Conservation (phyloP, 495 filamentous ascomycete genomes). For the Podospora pseudoanserina region DNA sequence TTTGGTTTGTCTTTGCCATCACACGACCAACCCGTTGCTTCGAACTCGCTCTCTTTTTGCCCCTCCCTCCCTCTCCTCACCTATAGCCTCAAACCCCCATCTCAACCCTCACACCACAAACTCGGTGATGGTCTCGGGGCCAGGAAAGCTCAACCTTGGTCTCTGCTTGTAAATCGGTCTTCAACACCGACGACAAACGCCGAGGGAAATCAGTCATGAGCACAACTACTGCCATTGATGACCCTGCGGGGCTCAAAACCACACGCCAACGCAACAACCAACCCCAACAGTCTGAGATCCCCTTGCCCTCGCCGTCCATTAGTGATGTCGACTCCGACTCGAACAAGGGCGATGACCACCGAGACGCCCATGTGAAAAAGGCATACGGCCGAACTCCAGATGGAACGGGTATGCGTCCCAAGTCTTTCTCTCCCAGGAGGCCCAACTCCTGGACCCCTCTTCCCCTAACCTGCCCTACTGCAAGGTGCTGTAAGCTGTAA, state of each 20-base stretch:
- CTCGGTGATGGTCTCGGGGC: constrained; percentile 13
- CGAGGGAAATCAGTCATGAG: constrained; percentile 21
- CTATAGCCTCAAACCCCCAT: no score
- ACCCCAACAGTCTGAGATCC: constrained; percentile 5
- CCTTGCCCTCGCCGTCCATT: not conserved
- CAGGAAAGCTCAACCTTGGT: constrained; percentile 24
- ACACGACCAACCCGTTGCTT: constrained; percentile 7
- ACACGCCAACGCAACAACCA: constrained; percentile 24
- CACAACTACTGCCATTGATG: constrained; percentile 20
- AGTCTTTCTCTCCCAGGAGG: not conserved
- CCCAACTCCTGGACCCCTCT: not conserved
- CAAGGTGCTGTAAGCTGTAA: not conserved
- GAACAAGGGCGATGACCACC: not conserved
- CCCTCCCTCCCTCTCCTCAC: constrained; percentile 10
- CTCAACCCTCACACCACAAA: not conserved
- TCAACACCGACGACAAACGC: constrained; percentile 25
- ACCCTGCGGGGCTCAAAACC: constrained; percentile 24
- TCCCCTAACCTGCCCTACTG: not conserved
- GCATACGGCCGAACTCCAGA: constrained; percentile 90
- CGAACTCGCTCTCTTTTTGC: not conserved
- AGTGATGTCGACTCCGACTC: constrained; percentile 3
- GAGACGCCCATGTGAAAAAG: constrained; percentile 49
- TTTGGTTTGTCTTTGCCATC: constrained; percentile 2
- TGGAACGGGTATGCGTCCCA: constrained; percentile 69
- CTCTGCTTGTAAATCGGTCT: constrained; percentile 22